Base-by-base conservation (phyloP, 2,329 filamentous ascomycete species). In the Herpotrichia juniperi region DNA sequence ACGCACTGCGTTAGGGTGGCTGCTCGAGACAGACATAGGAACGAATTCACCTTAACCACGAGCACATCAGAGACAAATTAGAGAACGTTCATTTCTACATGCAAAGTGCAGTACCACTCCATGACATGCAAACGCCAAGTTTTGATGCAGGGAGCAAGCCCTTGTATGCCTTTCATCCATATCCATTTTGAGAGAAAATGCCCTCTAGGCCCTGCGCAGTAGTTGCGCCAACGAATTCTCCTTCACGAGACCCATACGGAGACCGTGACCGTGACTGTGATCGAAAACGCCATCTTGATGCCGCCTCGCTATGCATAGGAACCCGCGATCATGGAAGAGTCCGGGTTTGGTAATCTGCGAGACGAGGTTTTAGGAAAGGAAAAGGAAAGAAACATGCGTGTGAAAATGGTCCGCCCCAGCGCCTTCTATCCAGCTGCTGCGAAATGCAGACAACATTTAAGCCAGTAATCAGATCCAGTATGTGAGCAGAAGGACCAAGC, bases 251-350 rank as follows among this genome's bases (percentile, higher is more conserved):
- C 21, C 19, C 9, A 24, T 10, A n/a, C 31, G 5, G 12, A 24
- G n/a, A n/a, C n/a, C n/a, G n/a, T n/a, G n/a, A n/a, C n/a, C n/a
- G n/a, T n/a, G n/a, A n/a, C n/a, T n/a, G n/a, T n/a, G n/a, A n/a
- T n/a, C n/a, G n/a, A 40, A 40, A 40, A 12, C 37, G 37, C 37
- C 37, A 25, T 40, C 19, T 40, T 40, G 37, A 40, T 25, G 37
- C 21, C 37, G n/a, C 22, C 37, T 24, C 21, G 19, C 37, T 40
- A 25, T 25, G 37, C 37, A 25, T 25, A 14, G 3, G n/a, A 24
- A 6, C 17, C 21, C 5, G 26, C 16, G 31, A 34, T 16, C 31
- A n/a, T 16, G 31, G 9, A n/a, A n/a, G n/a, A n/a, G 10, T 34
- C 5, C 16, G 7, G 26, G 12, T 12, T 28, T 28, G 26, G 26